Evolutionary conservation across 306 rosid species (phyloP).

Genomic region (Gynostemma pentaphyllum): DNA sequence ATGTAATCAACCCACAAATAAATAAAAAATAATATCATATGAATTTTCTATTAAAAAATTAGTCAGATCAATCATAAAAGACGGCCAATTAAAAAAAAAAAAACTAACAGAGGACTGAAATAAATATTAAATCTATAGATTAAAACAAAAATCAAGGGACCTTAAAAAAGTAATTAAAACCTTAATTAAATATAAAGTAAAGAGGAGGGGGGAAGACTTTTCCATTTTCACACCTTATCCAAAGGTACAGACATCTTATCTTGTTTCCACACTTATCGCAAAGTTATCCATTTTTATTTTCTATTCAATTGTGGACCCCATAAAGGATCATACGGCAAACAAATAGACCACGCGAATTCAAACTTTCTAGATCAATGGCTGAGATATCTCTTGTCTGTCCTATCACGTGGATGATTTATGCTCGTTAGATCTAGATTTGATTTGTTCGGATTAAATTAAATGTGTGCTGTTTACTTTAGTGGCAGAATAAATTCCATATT

Average conservation of each 20-base stretch:
- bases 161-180: no score
- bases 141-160: no score
- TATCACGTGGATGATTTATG: neutral
- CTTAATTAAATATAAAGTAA: neutral
- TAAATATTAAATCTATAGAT: no score
- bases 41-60: no score
- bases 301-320: neutral
- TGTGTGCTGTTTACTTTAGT: no score
- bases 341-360: neutral
- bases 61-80: no score
- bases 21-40: no score
- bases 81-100: no score
- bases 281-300: neutral
- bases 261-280: neutral
- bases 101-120: no score
- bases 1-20: no score
- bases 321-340: neutral
- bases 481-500: no score
- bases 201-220: neutral
- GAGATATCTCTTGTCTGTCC: neutral
- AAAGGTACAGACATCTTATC: conserved; percentile 11
- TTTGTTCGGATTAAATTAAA: conserved; percentile 1
- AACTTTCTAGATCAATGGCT: neutral
- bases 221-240: neutral
- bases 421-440: neutral